Evolutionary conservation across 2,329 filamentous ascomycete species (phyloP), one percentile per base, ranked within the genome.

Genomic region (Aspergillus sp.): DNA sequence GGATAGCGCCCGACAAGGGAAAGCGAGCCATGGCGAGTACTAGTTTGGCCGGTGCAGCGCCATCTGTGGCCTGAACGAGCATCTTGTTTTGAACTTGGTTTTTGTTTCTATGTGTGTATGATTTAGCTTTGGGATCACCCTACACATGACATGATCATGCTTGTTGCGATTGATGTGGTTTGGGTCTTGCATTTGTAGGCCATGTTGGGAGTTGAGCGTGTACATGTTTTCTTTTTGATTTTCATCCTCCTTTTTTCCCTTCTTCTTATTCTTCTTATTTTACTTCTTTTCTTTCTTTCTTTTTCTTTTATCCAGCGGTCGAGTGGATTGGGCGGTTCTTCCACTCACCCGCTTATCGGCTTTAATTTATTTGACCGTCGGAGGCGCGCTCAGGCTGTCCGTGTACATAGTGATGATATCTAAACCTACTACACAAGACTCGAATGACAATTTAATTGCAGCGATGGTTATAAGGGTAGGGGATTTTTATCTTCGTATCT

Each of bases 1-100:
- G 57, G 15, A 44, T 62, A 32, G 27, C 64, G 23, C 23, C 44
- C n/a, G 65, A 66, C 57, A 68, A 66, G 61, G 67, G 52, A 30
- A 69, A 69, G 44, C 58, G 57, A n/a, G 25, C 64, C 3, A 30
- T 56, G 19, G 30, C 60, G 32, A 36, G 32, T 36, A 36, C 32
- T 47, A 36, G 58, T 19, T 56, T 64, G 32, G 21, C 58, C 5
- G 62, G 59, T 21, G 53, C 59, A 17, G 59, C 70, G 11, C 52
- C 68, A 11, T 66, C 70, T 38, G 66, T 67, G 57, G 65, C 61
- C 50, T 66, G 61, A 62, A 47, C 21, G 54, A 8, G 25, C 25
- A 27, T 36, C 23, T 17, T 32, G 15, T 30, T 19, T 17, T 11
- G 3, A 17, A 42, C 7, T 42, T 42, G 32, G 11, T 17, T 42